Evolutionary conservation across 768 basidiomycete species (phyloP), one percentile per base, ranked within the genome.

Genomic region (Mycena floridula): DNA sequence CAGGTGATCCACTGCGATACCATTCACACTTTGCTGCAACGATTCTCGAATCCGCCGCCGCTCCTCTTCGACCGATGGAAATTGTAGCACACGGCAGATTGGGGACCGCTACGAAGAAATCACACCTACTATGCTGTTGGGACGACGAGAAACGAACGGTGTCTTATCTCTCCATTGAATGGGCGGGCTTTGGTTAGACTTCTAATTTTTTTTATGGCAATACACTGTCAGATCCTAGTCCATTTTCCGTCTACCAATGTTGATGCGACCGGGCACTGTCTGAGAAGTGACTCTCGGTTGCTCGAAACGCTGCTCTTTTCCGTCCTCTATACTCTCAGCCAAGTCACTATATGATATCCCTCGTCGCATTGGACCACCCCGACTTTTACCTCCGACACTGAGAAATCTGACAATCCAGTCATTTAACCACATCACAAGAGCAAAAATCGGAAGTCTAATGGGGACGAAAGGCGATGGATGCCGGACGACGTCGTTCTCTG

Each of bases 31-130:
- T 97, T 59, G 82, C 84, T 18, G 87, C 87, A 18, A 82, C 87
- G 5, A 87, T 96, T 11, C 62, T 90, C 24, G 75, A 85, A 11
- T 79, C 85, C 6, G 77, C 78, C 2, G 50, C 61, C 38, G 57
- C 79, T 11, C 51, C 71, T 2, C 70, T 99, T 41, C 70, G 75
- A 39, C 93, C 96, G 4, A 89, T 95, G 81, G 92, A 98, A 61
- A 78, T 99, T 37, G 88, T 99, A 20, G 94, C 95, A 0, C 93
- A 93, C 59, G 96, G 96, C 15, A 76, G 96, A 25, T 65, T 99
- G 25, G 96, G 95, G 1, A 99, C 96, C 3, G 96, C 89, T 9
- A 97, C 96, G 7, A 98, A 97, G 64, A 99, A 99, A 64, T 81
- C 91, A 0, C 94, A 97, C 60, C 65, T 98, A 24, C 65, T 98